Evolutionary conservation across 768 basidiomycete species (phyloP).

Genomic region (Cystoderma amianthinum): DNA sequence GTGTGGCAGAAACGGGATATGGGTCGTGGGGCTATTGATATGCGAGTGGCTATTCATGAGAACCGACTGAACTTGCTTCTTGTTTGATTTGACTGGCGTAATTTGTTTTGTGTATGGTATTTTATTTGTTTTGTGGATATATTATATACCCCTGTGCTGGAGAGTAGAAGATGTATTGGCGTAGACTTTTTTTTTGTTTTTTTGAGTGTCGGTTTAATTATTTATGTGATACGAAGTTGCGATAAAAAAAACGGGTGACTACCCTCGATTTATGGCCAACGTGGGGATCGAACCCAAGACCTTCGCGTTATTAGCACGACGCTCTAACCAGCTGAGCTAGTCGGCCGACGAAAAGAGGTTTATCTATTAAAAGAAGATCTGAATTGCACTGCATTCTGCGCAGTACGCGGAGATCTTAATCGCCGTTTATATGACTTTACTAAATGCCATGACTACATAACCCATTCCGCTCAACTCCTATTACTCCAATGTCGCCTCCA

Average conservation of each 20-base stretch:
- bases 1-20: constrained; percentile 65
- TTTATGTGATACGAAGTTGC: not conserved
- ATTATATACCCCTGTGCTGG: no score
- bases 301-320: constrained; percentile 76
- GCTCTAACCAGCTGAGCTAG: constrained; percentile 86
- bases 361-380: not conserved
- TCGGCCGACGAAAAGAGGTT: constrained; percentile 39
- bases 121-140: no score
- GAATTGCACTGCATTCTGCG: not conserved
- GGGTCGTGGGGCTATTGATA: constrained; percentile 45
- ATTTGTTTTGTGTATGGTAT: no score
- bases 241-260: not conserved
- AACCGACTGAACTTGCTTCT: constrained; percentile 42
- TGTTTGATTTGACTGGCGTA: no score
- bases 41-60: constrained; percentile 55
- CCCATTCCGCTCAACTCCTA: constrained; percentile 23
- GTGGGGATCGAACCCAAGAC: constrained; percentile 63
- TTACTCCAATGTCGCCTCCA: constrained; percentile 11
- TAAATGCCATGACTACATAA: constrained; percentile 11
- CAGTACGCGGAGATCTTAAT: not conserved
- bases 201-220: not conserved
- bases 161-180: not conserved
- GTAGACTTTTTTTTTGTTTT: not conserved
- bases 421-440: not conserved
- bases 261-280: no score